Evolutionary conservation across 176 grass and related monocot species (phyloP), one percentile per base, ranked within the genome.

Genomic region (Ensete ventricosum): DNA sequence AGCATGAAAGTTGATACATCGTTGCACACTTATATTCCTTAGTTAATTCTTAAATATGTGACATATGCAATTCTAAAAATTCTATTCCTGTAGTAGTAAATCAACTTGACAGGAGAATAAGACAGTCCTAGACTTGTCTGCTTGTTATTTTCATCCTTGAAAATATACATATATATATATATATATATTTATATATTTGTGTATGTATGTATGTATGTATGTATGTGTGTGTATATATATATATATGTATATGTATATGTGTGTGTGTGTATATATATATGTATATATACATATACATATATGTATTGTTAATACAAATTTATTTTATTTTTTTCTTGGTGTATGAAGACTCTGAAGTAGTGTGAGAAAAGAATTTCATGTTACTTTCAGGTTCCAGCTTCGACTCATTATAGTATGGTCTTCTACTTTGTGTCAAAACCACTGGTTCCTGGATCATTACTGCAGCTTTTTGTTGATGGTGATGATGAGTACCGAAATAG

Each of bases 401-500:
- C 94, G 71, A 93, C 85, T 27, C 88, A 98, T 75, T 98, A 98
- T 52, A 98, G 94, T 81, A 98, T 98, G 94, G 88, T 98, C 69
- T 97, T 93, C 77, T 98, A 98, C 81, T 93, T 98, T 83, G 86
- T 93, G 70, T 54, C 63, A 14, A 93, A 93, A 87, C 79, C 87
- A 83, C 78, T 93, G 73, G 71, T 83, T 76, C 84, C 88, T 3
- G 85, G 89, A 73, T 98, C 94, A n/a, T 87, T 98, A 68, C 84
- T 93, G 80, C 94, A 98, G 82, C 79, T 77, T 50, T 98, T 98
- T 82, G 94, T 98, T 77, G 94, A 91, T 78, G 94, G 88, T 2
- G 94, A 98, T 80, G 94, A 98, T 60, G 90, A 98, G 85, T 98
- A 89, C 52, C 88, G 90, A 53, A 98, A 98, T 85, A 98, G 90